Conservation (phyloP, 2,329 filamentous ascomycete genomes). For the Penicillium paneum region DNA sequence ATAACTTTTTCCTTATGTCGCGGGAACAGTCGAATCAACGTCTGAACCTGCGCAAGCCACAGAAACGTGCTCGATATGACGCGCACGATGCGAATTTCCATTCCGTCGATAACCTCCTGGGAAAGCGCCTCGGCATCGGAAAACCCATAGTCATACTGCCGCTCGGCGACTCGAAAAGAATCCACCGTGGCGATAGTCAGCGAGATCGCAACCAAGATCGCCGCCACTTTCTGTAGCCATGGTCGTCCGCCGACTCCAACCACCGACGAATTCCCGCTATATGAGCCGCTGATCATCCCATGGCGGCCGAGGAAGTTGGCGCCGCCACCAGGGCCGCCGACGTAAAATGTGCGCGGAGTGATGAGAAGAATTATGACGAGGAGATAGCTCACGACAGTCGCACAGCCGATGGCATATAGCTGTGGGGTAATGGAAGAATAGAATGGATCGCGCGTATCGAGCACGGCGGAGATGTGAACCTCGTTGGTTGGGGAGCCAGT, state of each 20-base stretch:
- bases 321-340: slow-evolving; percentile 64
- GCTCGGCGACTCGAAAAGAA: slow-evolving; percentile 78
- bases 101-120: slow-evolving; percentile 73
- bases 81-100: slow-evolving; percentile 83
- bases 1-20: slow-evolving; percentile 96
- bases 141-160: slow-evolving; percentile 74
- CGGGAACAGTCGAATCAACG: slow-evolving; percentile 89
- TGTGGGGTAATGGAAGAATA: slow-evolving; percentile 92
- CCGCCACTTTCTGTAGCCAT: slow-evolving; percentile 79
- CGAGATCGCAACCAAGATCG: slow-evolving; percentile 68
- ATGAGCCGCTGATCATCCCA: slow-evolving; percentile 80
- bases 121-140: slow-evolving; percentile 77
- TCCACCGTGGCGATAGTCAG: slow-evolving; percentile 90
- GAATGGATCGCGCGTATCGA: slow-evolving; percentile 79
- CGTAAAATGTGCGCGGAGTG: slow-evolving; percentile 88
- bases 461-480: slow-evolving; percentile 49
- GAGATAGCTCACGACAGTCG: slow-evolving; percentile 86
- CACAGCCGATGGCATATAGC: slow-evolving; percentile 86
- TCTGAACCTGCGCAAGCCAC: slow-evolving; percentile 97
- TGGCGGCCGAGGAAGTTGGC: slow-evolving; percentile 75
- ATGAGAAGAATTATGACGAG: slow-evolving; percentile 92
- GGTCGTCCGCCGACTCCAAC: slow-evolving; percentile 87
- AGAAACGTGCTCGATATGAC: slow-evolving; percentile 94
- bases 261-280: slow-evolving; percentile 60
- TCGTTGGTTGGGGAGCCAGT: slow-evolving; percentile 37